Base-by-base conservation (phyloP, 352 stramenopile genomes). In the Globisporangium nodosum region DNA sequence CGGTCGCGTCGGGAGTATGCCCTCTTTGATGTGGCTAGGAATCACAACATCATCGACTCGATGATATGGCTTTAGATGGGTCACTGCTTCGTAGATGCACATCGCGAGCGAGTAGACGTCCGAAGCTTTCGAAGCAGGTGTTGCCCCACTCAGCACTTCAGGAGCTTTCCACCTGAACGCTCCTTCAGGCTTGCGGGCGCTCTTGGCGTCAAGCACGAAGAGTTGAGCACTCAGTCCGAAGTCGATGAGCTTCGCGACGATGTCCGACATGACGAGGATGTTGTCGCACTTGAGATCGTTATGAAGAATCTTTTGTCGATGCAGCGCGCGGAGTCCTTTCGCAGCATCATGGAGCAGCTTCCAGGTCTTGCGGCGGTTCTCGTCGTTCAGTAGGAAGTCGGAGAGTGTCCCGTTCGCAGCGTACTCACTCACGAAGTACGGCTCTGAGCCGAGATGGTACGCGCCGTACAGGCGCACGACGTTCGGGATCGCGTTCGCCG, bases 271-370 rank as follows among this genome's bases (percentile, higher is more conserved):
- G 1, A 53, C 33, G 27, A 53, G 27, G n/a, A 53, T 53, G 33
- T 53, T 53, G 27, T 42, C 27, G 30, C 49, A 53, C n/a, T 24
- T n/a, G 49, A 53, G 49, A 13, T 53, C 27, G 24, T 24, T 40
- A 9, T 53, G 49, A 3, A 53, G 27, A 13, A 53, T 53, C 4
- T 21, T 4, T 30, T 9, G 30, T 11, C 37, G 27, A n/a, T 53
- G 49, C 30, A 53, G 15, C 3, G 30, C 30, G 9, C 33, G 49
- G 9, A 53, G 15, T 2, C 49, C 49, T 3, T 42, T 20, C 9
- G 49, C 49, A 6, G 27, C 49, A 3, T 53, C 49, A 9, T 16
- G 49, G 2, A 53, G 24, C 2, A 42, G 33, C 24, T 53, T 53
- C 49, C 49, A 53, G 11, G 33, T 40, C n/a, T 16, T 31, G 45